phyloP scores from a whole-genome alignment of 768 basidiomycete genomes.

The Boletus bicolor region DNA sequence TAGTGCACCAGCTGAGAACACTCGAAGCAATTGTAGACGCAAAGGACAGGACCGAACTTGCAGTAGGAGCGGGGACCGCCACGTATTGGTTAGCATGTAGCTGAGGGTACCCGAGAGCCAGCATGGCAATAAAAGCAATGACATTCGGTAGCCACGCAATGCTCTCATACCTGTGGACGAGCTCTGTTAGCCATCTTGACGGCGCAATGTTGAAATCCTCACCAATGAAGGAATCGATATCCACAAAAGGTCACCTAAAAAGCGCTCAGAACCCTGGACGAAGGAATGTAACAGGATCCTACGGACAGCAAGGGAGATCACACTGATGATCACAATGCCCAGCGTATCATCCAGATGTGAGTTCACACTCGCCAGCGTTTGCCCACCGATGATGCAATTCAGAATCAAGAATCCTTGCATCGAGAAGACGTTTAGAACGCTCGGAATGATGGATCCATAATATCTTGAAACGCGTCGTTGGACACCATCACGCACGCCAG shows the following conservation, averaged over 20 bases:
- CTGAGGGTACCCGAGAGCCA: conserved; percentile 69
- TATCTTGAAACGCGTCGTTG: conserved; percentile 30
- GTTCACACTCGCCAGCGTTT: conserved; percentile 51
- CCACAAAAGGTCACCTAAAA: conserved; percentile 61
- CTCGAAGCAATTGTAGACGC: conserved; percentile 43
- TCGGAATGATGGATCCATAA: conserved; percentile 39
- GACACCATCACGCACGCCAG: not conserved
- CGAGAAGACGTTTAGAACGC: conserved; percentile 46
- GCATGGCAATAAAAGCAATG: conserved; percentile 61
- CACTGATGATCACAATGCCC: conserved; percentile 33
- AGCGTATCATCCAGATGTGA: conserved; percentile 28
- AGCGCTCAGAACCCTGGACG: not conserved
- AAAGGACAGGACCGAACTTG: conserved; percentile 40
- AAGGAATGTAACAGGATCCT: not conserved
- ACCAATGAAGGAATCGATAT: conserved; percentile 59
- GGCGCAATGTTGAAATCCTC: conserved; percentile 2
- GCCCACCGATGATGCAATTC: conserved; percentile 61
- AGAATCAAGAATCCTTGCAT: conserved; percentile 57
- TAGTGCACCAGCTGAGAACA: conserved; percentile 41
- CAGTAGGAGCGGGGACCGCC: conserved; percentile 35
- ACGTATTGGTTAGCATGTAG: conserved; percentile 41
- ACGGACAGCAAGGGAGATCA: conserved; percentile 32
- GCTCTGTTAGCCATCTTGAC: not conserved
- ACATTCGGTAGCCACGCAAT: conserved; percentile 76
- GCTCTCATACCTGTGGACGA: conserved; percentile 59